These are phyloP conservation scores for Thraustotheca clavata DNA, from an alignment of 352 stramenopile genomes.

Conservation along the genomic window DNA sequence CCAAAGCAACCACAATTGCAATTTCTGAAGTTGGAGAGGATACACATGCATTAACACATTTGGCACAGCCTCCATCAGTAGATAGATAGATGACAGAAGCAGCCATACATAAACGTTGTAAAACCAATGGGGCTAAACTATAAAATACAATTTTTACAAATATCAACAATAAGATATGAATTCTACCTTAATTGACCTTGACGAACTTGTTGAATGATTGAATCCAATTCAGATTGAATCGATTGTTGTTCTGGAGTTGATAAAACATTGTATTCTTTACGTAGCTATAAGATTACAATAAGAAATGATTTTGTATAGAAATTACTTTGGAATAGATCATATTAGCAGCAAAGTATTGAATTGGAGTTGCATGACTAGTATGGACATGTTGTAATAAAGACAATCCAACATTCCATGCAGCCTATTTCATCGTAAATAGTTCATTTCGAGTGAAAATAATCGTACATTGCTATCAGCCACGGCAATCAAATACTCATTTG, in stretches of 20 bases:
- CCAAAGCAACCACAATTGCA: not conserved
- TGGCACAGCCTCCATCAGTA: conserved; percentile 8
- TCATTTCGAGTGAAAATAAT: not conserved
- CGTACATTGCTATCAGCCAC: conserved; percentile 14
- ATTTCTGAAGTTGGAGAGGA: not conserved
- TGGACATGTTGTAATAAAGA: not conserved
- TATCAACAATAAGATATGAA: not conserved
- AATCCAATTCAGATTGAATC: conserved; percentile 14
- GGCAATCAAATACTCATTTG: conserved; percentile 16
- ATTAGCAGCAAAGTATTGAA: conserved; percentile 19
- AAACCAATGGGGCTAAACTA: not conserved
- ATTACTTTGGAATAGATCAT: conserved; percentile 21
- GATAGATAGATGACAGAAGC: not conserved
- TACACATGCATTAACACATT: conserved; percentile 10
- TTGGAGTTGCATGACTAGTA: not conserved
- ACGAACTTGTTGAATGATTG: conserved; percentile 8
- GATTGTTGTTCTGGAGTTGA: not conserved
- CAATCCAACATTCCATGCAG: conserved; percentile 10
- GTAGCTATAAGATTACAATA: not conserved
- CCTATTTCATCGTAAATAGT: not conserved
- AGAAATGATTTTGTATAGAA: not conserved
- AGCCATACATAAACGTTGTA: conserved; percentile 19
- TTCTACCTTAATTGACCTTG: not conserved
- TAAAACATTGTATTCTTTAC: conserved; percentile 10
- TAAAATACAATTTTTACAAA: not conserved